Base-by-base conservation (phyloP, 768 basidiomycete genomes). In the Rhizopogon roseolus region DNA sequence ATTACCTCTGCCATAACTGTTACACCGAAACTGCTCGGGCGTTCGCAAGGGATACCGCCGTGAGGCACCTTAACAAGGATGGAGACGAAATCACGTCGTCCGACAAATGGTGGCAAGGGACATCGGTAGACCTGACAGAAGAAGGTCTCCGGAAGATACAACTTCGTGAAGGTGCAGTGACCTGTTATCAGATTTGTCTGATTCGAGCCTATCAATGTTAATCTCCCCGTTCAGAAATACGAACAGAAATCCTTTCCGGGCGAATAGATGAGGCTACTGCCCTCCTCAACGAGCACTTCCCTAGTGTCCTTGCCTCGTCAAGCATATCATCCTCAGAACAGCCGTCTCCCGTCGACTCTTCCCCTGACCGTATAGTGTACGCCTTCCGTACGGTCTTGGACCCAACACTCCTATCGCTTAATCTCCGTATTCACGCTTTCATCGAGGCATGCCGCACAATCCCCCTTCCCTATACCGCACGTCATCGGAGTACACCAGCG, bases 341-440 rank as follows among this genome's bases (percentile, higher is more conserved):
- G 28, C 17, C 38, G 41, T 55, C 56, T 5, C 62, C 66, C 48
- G 66, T 60, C 37, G 57, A 68, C 29, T 51, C 52, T 50, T 55
- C 73, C 61, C 55, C 69, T 60, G 38, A 72, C 60, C 66, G 64
- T 36, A 67, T 79, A 41, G 69, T 78, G 53, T 86, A 82, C 57
- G 66, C 80, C 19, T 72, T 81, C 25, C 71, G 82, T 3, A 86
- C 81, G 1, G 86, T 92, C 6, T 76, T 85, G 27, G 77, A 86
- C 44, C 87, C 93, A n/a, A 67, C 74, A 1, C 90, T 93, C 61
- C 76, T 96, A 50, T 73, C 76, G 16, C 79, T 98, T 56, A 94
- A 97, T 64, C 83, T 98, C 38, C 87, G 86, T 48, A 90, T 97
- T 45, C 85, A 89, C 40, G 81, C 82, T 2, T 98, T 97, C 72